Base-by-base conservation (phyloP, 345 rosid genomes). In the Salix exigua region DNA sequence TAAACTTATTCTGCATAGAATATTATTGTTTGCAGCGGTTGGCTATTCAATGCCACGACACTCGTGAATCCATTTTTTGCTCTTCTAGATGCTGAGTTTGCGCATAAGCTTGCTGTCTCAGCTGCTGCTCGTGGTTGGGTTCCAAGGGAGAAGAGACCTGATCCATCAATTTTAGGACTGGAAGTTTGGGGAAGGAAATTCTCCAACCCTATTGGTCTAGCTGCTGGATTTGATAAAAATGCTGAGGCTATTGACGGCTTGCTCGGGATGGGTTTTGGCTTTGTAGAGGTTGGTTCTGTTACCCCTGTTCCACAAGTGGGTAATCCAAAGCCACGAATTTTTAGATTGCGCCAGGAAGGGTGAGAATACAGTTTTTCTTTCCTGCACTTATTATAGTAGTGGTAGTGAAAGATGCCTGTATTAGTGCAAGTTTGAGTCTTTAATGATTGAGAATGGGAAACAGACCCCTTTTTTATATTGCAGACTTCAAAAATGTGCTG, bases 141-240 rank as follows among this genome's bases (percentile, higher is more conserved):
- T 70, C 98, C 99, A 1, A 90, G 93, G 83, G 98, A 96, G 83
- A 92, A 92, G 92, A 88, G 99, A 75, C 89, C 90, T 80, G 99
- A 96, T 84, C 88, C 89, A 31, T 51, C 85, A 46, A 84, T 88
- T 83, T 82, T 96, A 80, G 98, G 89, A 44, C 89, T 96, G 81
- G 88, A 96, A 74, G 98, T 96, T 77, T 93, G 96, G 98, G 97
- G 99, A 82, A 89, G 98, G 80, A 90, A 90, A 87, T 96, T 96
- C 80, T 93, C 98, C 37, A 96, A 96, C 74, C 98, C 99, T 17
- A 64, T 96, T 70, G 99, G 99, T 26, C 98, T 93, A 72, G 93
- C 99, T 85, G 99, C 99, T 83, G 99, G 99, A 12, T 96, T 96
- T 63, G 99, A 96, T 82, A 96, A 96, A 89, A 96, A 93, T 85